Evolutionary conservation across 1,284 basidiomycete genomes (phyloP).

Genomic region (Cerrena zonata): DNA sequence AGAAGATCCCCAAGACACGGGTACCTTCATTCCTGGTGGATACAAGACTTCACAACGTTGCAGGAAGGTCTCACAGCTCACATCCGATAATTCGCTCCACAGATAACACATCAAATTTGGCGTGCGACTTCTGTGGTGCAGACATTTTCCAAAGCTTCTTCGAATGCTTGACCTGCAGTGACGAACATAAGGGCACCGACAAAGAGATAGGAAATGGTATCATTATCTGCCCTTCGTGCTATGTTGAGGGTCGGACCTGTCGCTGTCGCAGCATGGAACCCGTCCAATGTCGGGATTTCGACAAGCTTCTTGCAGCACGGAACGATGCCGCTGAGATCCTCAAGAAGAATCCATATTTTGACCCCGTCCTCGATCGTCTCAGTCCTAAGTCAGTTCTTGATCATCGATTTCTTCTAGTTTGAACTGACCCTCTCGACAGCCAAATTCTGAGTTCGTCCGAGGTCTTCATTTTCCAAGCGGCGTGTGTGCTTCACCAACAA

Average conservation of each 20-base stretch:
- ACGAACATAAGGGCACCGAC: constrained; percentile 8
- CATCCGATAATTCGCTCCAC: no score
- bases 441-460: not conserved
- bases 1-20: not conserved
- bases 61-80: no score
- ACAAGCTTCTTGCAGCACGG: constrained; percentile 32
- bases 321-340: constrained; percentile 35
- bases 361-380: not conserved
- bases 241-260: constrained; percentile 67
- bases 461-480: constrained; percentile 1
- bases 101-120: constrained; percentile 28
- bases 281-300: constrained; percentile 45
- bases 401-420: not conserved
- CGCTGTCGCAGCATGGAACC: constrained; percentile 52
- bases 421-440: not conserved
- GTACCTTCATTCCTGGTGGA: no score
- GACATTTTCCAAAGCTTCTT: constrained; percentile 78
- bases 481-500: not conserved
- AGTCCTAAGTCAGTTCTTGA: not conserved
- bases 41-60: constrained; percentile 3
- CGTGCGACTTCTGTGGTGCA: constrained; percentile 71
- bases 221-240: constrained; percentile 63
- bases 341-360: not conserved
- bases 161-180: constrained; percentile 48
- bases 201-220: constrained; percentile 36